Base-by-base conservation (phyloP, 768 basidiomycete species). In the Krasilnikovozyma curviuscula region DNA sequence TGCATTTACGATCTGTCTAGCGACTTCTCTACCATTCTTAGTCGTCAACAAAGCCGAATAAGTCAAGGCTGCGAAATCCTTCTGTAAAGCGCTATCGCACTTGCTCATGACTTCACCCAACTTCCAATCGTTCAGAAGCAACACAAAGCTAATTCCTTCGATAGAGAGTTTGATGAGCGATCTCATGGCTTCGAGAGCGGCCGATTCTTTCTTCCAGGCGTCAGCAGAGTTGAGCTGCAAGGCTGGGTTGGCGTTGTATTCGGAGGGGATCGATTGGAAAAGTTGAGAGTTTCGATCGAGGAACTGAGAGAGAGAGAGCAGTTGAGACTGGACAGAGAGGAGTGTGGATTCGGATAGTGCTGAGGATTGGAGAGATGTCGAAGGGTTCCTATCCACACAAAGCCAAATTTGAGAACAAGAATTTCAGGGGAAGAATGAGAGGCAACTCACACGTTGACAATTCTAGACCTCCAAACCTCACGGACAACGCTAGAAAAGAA, bases 61-160 rank as follows among this genome's bases (percentile, higher is more conserved):
- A 16, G 82, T 83, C 62, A 91, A 68, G 2, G 70, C 68, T 24
- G 68, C 66, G 40, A 91, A 72, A 4, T 77, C 62, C 53, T 75
- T 74, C 62, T 88, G 85, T 13, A 6, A 33, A 25, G 40, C 34
- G 29, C 58, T 53, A n/a, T 58, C 16, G 39, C 59, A 91, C 83
- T 79, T 75, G 30, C 77, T 68, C 48, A 93, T 75, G 25, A 93
- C 71, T 53, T 91, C 84, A 16, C 80, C 76, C 21, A 97, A 70
- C 48, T 77, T 75, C 67, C 95, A 91, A 59, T 98, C 93, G 56
- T 76, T 85, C 43, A 97, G 69, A 18, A 97, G 76, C 24, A 97
- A 71, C 44, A 97, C 70, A 63, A 97, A 98, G 0, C 86, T 84
- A 48, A 97, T 75, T 0, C 84, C 93, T 64, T 98, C 93, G 41